Base-by-base conservation (phyloP, 116 monocot genomes). In the Trichopus zeylanicus region DNA sequence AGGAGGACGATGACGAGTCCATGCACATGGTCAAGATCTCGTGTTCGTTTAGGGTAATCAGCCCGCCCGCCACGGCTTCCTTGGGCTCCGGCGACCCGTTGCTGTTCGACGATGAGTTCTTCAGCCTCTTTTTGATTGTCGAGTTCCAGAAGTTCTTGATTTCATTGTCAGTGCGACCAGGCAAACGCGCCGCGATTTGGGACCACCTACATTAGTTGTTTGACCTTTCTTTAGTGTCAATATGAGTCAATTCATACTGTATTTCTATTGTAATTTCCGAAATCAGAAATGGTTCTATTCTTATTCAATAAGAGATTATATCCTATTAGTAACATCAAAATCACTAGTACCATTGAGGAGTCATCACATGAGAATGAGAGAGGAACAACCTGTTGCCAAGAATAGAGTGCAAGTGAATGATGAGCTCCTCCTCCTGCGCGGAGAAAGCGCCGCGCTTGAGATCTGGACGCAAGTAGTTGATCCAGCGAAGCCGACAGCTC, bases 131-230 rank as follows among this genome's bases (percentile, higher is more conserved):
- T 59, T 92, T 92, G 49, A 92, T 86, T 10, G 92, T 87, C n/a
- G 92, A 92, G 59, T 92, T 92, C 92, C 92, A 92, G 26, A 87
- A 92, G 73, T 92, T 92, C 78, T 92, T 92, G 39, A 92, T 87
- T 62, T 92, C 92, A 21, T 92, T 92, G 46, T 92, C 92, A 0
- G 92, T 92, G 3, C 92, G 75, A 7, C 92, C 92, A 0, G 92
- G 92, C 37, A 92, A 35, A 2, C 84, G 77, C 0, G 84, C 78
- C 2, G 92, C 92, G 26, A 92, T 92, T 48, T 87, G 92, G 5
- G 92, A 92, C 92, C 92, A 92, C 66, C 92, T 92, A 63, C 42
- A 60, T 55, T 30, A 27, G 15, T 51, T 2, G 15, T 55, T 26
- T 51, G 21, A 10, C 3, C 20, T 24, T 21, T 49, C 19, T 49